Percentiles rank a stretch among this genome's conserved stretches.
phyloP scores from a whole-genome alignment of 257 asterid genomes.

The Misopates orontium region DNA sequence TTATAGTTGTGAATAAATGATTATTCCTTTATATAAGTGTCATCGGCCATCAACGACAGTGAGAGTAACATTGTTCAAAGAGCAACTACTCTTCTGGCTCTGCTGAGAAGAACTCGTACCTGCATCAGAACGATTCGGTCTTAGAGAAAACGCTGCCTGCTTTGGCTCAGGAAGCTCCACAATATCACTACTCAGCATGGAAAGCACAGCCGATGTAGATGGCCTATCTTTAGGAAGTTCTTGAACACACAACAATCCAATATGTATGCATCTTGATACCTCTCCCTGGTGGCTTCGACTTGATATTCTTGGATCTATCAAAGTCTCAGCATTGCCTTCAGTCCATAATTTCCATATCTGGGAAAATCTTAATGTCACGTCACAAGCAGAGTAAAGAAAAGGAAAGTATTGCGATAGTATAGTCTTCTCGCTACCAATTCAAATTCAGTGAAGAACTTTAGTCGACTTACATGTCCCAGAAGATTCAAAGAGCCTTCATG shows the following conservation, averaged over 20 bases:
- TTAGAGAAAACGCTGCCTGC: slow-evolving; percentile 32
- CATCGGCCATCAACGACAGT: slow-evolving; percentile 44
- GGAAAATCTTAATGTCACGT: not conserved
- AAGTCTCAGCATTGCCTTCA: slow-evolving; percentile 27
- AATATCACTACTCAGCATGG: slow-evolving; percentile 54
- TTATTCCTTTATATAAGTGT: too few species aligned
- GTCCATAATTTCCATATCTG: slow-evolving; percentile 65
- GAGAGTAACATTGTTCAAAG: slow-evolving; percentile 38
- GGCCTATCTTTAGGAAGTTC: slow-evolving; percentile 62
- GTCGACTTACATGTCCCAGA: slow-evolving; percentile 50
- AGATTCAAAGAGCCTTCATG: slow-evolving; percentile 45
- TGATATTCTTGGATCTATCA: slow-evolving; percentile 44
- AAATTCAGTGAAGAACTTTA: too few species aligned
- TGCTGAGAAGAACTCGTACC: slow-evolving; percentile 36
- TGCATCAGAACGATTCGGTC: slow-evolving; percentile 16
- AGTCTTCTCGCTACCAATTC: too few species aligned
- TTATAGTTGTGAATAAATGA: too few species aligned
- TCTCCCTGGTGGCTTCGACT: slow-evolving; percentile 28
- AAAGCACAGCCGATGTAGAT: slow-evolving; percentile 40
- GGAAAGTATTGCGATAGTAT: too few species aligned
- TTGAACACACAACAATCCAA: slow-evolving; percentile 69
- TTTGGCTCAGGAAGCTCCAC: slow-evolving; percentile 52
- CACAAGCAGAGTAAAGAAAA: not conserved
- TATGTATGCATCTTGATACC: slow-evolving; percentile 53
- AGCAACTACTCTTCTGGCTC: slow-evolving; percentile 31